Evolutionary conservation across 768 basidiomycete species (phyloP).

Genomic region (Boletus reticuloceps): DNA sequence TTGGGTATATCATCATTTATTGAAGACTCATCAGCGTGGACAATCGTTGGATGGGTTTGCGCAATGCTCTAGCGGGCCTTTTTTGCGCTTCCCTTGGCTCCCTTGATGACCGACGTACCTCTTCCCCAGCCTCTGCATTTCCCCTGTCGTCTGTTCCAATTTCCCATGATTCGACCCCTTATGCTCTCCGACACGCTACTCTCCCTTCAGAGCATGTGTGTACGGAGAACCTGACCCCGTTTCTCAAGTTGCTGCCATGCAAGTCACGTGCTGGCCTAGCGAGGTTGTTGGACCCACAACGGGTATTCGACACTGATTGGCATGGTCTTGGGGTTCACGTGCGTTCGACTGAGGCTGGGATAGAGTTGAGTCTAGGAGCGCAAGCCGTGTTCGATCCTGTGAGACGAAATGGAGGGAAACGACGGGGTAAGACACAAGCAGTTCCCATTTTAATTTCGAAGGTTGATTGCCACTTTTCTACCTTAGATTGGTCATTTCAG

Average conservation of each 20-base stretch:
- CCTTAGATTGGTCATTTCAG: constrained; percentile 69
- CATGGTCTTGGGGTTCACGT: constrained; percentile 86
- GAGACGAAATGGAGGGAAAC: constrained; percentile 45
- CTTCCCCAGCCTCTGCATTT: constrained; percentile 60
- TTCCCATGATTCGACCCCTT: constrained; percentile 35
- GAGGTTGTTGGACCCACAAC: constrained; percentile 77
- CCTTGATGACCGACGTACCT: constrained; percentile 73
- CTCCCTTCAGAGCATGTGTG: constrained; percentile 88
- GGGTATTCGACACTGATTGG: constrained; percentile 88
- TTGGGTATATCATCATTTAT: background rate
- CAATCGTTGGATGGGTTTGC: constrained; percentile 77
- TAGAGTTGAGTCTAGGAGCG: constrained; percentile 65
- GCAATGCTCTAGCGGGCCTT: constrained; percentile 87
- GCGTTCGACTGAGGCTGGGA: constrained; percentile 52
- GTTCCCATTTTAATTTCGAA: background rate
- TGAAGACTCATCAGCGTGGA: constrained; percentile 49
- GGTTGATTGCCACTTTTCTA: constrained; percentile 4
- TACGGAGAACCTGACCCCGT: constrained; percentile 96
- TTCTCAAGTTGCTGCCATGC: constrained; percentile 92
- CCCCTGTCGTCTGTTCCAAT: constrained; percentile 58
- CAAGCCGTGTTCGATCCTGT: constrained; percentile 83
- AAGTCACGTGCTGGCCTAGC: constrained; percentile 86
- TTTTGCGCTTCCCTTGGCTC: constrained; percentile 92
- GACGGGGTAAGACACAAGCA: constrained; percentile 46
- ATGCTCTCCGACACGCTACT: constrained; percentile 70